Percentiles rank a stretch among this genome's conserved stretches.
phyloP scores from a whole-genome alignment of 2,329 filamentous ascomycete genomes.

The Neofusicoccum ribis region DNA sequence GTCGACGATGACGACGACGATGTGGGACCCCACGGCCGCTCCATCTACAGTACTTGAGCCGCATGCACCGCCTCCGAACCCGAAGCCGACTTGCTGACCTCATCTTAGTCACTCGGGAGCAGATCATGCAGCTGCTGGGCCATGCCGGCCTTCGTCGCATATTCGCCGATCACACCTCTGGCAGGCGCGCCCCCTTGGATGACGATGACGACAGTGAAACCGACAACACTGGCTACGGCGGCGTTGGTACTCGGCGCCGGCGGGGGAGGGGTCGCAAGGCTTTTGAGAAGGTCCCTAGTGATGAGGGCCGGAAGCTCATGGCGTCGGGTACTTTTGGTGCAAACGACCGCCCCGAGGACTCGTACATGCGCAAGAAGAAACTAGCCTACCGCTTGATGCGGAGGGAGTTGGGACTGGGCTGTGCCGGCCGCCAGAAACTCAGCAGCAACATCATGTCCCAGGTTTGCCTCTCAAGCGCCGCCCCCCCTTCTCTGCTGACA shows the following conservation, averaged over 20 bases:
- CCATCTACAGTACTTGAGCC: conserved; percentile 24
- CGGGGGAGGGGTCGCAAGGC: conserved; percentile 49
- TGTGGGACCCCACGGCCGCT: conserved; percentile 29
- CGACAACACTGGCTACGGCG: conserved; percentile 38
- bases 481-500: background rate
- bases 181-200: conserved; percentile 25
- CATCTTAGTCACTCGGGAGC: conserved; percentile 46
- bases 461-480: conserved; percentile 42
- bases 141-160: conserved; percentile 55
- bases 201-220: conserved; percentile 44
- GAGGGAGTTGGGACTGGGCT: conserved; percentile 74
- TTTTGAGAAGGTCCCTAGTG: conserved; percentile 83
- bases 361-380: conserved; percentile 59
- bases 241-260: conserved; percentile 38
- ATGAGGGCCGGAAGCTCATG: conserved; percentile 77
- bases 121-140: conserved; percentile 57
- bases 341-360: conserved; percentile 55
- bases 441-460: conserved; percentile 70
- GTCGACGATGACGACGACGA: conserved; percentile 36
- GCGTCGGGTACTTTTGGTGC: conserved; percentile 76
- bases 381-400: conserved; percentile 73
- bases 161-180: conserved; percentile 40
- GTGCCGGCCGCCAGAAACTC: conserved; percentile 57
- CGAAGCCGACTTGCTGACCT: conserved; percentile 16
- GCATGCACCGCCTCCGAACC: conserved; percentile 15